Percentiles rank a stretch among this genome's conserved stretches.
Evolutionary conservation across 805 yeast species (phyloP).

Genomic region (Yarrowia sp.): DNA sequence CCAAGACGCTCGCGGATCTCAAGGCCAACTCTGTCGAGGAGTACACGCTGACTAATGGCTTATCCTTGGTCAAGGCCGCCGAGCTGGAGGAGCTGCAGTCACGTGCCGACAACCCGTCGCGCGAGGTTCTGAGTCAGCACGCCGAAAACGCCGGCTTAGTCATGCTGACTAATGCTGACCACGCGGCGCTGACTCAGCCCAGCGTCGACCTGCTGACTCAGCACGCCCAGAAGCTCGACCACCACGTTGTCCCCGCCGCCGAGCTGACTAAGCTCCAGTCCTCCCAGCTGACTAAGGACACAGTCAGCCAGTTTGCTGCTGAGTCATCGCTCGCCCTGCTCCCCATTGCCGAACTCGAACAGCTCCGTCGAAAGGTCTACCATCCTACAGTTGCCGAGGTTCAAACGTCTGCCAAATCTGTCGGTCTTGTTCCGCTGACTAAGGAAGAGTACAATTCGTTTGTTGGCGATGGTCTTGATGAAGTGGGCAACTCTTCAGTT

Average conservation of each 20-base stretch:
- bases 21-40: slow-evolving; percentile 17
- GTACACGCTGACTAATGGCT: slow-evolving; percentile 12
- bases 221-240: not conserved
- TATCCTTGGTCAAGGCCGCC: slow-evolving; percentile 29
- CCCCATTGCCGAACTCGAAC: not conserved
- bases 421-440: slow-evolving; percentile 24
- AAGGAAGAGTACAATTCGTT: slow-evolving; percentile 24
- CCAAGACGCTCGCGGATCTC: slow-evolving; percentile 6
- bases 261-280: slow-evolving; percentile 3
- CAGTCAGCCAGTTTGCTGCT: not conserved
- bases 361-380: slow-evolving; percentile 14
- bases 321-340: slow-evolving; percentile 21
- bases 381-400: slow-evolving; percentile 13
- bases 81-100: slow-evolving; percentile 31
- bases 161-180: not conserved
- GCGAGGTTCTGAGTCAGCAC: not conserved
- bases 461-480: slow-evolving; percentile 14
- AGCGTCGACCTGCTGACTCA: not conserved
- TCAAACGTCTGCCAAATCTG: slow-evolving; percentile 26
- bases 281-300: not conserved
- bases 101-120: slow-evolving; percentile 5
- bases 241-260: not conserved
- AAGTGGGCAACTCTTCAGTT: slow-evolving; percentile 17
- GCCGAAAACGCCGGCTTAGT: not conserved
- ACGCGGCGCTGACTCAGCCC: not conserved